These are phyloP conservation scores for Stereum hirsutum DNA, from an alignment of 1,284 basidiomycete species.

Conservation along the genomic window DNA sequence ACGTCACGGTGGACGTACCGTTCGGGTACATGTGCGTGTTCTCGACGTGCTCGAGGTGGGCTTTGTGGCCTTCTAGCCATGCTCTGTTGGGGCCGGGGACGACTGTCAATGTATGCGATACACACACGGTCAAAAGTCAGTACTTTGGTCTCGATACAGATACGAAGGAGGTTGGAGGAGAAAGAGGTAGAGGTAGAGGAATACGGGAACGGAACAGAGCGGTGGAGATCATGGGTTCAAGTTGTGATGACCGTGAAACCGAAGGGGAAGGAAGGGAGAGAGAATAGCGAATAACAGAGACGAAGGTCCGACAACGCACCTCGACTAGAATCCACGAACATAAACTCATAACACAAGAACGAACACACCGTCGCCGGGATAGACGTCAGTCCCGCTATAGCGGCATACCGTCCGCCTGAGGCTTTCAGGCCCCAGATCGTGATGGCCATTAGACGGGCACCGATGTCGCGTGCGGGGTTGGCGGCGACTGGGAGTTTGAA, in stretches of 20 bases:
- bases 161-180: too few relatives aligned
- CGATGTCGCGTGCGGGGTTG: conserved; percentile 56
- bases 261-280: background rate
- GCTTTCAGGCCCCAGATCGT: conserved; percentile 47
- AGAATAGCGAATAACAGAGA: too few relatives aligned
- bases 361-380: conserved; percentile 47
- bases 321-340: conserved; percentile 43
- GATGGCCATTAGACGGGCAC: conserved; percentile 46
- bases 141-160: too few relatives aligned
- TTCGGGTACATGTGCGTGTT: background rate
- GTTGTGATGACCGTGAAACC: background rate
- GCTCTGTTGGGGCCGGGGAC: background rate
- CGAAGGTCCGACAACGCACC: too few relatives aligned
- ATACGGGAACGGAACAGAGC: too few relatives aligned
- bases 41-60: background rate
- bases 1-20: too few relatives aligned
- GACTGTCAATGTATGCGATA: background rate
- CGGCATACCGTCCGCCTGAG: conserved; percentile 43
- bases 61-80: background rate
- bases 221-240: too few relatives aligned
- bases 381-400: conserved; percentile 50
- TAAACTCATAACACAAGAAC: conserved; percentile 38
- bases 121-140: background rate
- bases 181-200: too few relatives aligned
- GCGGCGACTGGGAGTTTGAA: conserved; percentile 33